A percentile compares a stretch with the other conserved stretches of the same genome.
Evolutionary conservation across 2,329 filamentous ascomycete species (phyloP).

Genomic region (Diaporthe caulivora): DNA sequence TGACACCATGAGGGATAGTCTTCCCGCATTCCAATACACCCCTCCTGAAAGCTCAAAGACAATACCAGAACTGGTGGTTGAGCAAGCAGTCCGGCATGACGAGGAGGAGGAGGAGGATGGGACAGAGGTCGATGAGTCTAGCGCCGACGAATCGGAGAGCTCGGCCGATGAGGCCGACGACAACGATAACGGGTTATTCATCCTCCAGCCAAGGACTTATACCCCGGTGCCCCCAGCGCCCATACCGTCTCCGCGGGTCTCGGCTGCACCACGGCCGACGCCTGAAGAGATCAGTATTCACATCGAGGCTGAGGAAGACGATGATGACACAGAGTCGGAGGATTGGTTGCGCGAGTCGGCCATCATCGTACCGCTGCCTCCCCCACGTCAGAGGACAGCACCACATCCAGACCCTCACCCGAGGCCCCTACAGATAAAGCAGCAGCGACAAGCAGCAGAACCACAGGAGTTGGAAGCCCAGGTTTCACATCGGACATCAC

Average conservation of each 20-base stretch:
- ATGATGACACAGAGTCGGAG: conserved; percentile 11
- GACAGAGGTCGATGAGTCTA: conserved; percentile 28
- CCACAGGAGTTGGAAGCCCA: conserved; percentile 42
- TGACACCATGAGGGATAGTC: conserved; percentile 44
- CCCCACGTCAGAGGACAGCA: conserved; percentile 20
- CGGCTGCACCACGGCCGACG: conserved; percentile 28
- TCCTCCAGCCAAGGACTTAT: conserved; percentile 70
- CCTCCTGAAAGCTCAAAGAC: conserved; percentile 41
- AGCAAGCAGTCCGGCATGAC: conserved; percentile 10
- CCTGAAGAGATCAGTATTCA: conserved; percentile 39
- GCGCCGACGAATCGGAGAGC: conserved; percentile 26
- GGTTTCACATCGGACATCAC: conserved; percentile 56
- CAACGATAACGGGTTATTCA: conserved; percentile 58
- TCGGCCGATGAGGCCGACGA: conserved; percentile 8
- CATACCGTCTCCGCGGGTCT: conserved; percentile 59
- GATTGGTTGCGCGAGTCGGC: conserved; percentile 38
- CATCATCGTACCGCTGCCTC: conserved; percentile 31
- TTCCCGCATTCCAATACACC: conserved; percentile 47
- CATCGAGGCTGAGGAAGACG: conserved; percentile 38
- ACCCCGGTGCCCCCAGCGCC: conserved; percentile 64
- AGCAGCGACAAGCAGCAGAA: conserved; percentile 36
- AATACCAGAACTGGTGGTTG: conserved; percentile 37
- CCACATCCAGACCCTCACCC: conserved; percentile 17
- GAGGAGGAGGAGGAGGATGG: conserved; percentile 7
- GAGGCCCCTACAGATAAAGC: conserved; percentile 36